Evolutionary conservation across 129 eudicot genomes (phyloP).

Genomic region (Pseudognaphalium luteoalbum): DNA sequence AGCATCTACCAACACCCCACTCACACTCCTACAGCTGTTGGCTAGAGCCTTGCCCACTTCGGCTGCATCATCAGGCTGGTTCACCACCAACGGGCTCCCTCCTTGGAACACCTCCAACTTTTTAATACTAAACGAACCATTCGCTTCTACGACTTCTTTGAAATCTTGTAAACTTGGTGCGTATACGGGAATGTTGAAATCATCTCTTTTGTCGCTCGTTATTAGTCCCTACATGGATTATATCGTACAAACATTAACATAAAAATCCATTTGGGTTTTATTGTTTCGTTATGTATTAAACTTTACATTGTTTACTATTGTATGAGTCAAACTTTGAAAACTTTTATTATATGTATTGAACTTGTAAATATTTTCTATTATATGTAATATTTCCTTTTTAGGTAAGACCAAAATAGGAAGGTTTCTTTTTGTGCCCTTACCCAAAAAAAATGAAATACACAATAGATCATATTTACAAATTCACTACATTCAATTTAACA

Average conservation of each 20-base stretch:
- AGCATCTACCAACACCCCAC: slow-evolving; percentile 94
- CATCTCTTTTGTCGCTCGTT: slow-evolving; percentile 68
- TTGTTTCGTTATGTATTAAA: no score
- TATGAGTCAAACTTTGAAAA: no score
- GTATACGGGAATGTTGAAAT: slow-evolving; percentile 87
- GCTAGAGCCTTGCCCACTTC: slow-evolving; percentile 84
- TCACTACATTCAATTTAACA: no score
- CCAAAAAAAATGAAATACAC: no score
- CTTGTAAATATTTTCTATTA: no score
- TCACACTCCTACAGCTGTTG: slow-evolving; percentile 78
- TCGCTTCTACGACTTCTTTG: slow-evolving; percentile 81
- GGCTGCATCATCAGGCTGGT: slow-evolving; percentile 59
- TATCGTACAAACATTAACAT: not conserved
- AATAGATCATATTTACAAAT: no score
- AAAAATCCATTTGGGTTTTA: not conserved
- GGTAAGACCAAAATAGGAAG: no score
- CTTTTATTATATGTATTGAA: no score
- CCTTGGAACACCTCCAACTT: slow-evolving; percentile 79
- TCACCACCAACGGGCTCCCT: slow-evolving; percentile 91
- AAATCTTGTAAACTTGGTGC: slow-evolving; percentile 88
- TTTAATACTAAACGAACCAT: slow-evolving; percentile 65
- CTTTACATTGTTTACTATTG: no score
- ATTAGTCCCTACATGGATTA: slow-evolving; percentile 60
- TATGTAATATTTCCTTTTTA: no score
- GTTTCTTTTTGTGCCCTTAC: no score